Conservation (phyloP, 1,284 basidiomycete genomes). For the Meira nashicola region DNA sequence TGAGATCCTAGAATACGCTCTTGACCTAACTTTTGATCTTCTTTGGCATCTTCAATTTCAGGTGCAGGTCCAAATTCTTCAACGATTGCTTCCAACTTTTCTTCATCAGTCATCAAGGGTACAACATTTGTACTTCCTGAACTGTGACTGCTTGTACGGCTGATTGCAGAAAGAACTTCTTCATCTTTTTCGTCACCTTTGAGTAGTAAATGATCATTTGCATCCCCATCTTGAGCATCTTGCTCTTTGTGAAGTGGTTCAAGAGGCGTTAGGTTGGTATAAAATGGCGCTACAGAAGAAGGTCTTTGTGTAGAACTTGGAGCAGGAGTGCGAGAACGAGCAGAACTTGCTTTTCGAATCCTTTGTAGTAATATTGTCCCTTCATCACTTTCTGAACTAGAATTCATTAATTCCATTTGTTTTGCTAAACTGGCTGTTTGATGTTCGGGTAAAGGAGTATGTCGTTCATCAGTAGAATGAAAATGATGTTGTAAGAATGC, state of each 20-base stretch:
- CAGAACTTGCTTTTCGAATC: no score
- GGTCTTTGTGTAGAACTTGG: no score
- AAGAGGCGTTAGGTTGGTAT: no score
- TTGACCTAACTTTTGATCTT: constrained; percentile 2
- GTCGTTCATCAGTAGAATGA: no score
- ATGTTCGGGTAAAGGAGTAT: no score
- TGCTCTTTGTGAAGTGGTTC: no score
- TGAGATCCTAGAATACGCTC: constrained; percentile 25
- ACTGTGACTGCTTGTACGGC: not conserved
- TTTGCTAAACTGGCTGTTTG: no score
- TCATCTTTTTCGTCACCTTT: constrained; percentile 13
- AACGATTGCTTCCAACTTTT: constrained; percentile 32
- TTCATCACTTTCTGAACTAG: no score
- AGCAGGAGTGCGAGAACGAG: not conserved
- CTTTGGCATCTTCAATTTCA: constrained; percentile 16
- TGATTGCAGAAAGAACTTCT: constrained; percentile 1
- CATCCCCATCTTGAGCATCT: constrained; percentile 11
- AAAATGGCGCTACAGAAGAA: no score
- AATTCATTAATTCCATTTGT: no score
- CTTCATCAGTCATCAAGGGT: constrained; percentile 17
- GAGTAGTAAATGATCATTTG: constrained; percentile 4
- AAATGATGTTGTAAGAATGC: no score
- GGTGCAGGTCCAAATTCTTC: constrained; percentile 38
- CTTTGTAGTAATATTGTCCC: no score
- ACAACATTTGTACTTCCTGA: constrained; percentile 5